Percentiles rank a stretch among this genome's conserved stretches.
Conservation (phyloP, 345 rosid genomes). For the thale cress (Arabidopsis thaliana) region DNA sequence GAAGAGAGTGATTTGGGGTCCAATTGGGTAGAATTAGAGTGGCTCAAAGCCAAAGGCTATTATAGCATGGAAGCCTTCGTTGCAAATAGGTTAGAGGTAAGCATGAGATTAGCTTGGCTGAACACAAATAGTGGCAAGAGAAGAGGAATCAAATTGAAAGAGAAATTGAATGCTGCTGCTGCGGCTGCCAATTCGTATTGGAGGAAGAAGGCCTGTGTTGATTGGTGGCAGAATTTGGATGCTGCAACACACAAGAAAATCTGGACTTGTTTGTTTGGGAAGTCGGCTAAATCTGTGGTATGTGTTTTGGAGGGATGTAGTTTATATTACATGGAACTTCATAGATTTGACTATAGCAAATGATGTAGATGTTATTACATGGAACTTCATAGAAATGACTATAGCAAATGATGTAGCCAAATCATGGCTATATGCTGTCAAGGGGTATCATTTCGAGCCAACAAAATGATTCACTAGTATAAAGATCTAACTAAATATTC, state of each 20-base stretch:
- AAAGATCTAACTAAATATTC: background rate
- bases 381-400: background rate
- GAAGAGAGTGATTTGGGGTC: constrained; percentile 72
- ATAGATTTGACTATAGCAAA: background rate
- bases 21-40: constrained; percentile 83
- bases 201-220: constrained; percentile 85
- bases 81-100: constrained; percentile 84
- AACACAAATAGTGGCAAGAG: constrained; percentile 66
- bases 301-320: constrained; percentile 9
- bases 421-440: background rate
- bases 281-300: constrained; percentile 82
- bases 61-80: constrained; percentile 80
- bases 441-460: background rate
- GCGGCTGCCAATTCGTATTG: constrained; percentile 75
- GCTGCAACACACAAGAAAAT: constrained; percentile 55
- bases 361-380: background rate
- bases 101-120: constrained; percentile 90
- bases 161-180: constrained; percentile 65
- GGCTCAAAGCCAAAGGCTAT: constrained; percentile 90
- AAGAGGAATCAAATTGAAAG: constrained; percentile 81
- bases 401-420: background rate
- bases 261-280: constrained; percentile 56
- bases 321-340: constrained; percentile 1
- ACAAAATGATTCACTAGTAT: background rate
- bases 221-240: constrained; percentile 89